A percentile compares a stretch with the other conserved stretches of the same genome.
phyloP scores from a whole-genome alignment of 2,329 filamentous ascomycete species.

The Grosmannia serpens region DNA sequence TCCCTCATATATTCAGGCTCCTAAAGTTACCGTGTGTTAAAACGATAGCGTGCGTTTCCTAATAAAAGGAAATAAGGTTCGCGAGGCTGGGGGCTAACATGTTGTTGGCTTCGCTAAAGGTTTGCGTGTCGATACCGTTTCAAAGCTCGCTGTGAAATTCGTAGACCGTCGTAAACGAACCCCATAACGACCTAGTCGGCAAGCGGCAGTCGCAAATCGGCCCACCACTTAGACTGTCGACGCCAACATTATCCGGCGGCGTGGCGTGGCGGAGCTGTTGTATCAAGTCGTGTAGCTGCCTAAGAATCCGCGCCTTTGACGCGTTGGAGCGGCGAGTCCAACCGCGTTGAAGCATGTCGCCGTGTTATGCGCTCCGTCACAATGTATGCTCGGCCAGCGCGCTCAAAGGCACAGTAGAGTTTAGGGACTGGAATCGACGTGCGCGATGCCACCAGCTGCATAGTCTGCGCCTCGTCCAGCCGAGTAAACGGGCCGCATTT shows the following conservation, averaged over 20 bases:
- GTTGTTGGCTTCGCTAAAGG: no score
- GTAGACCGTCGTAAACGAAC: not conserved
- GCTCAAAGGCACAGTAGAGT: slow-evolving; percentile 2
- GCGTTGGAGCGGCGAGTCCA: not conserved
- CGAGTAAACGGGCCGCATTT: not conserved
- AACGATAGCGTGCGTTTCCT: slow-evolving; percentile 18
- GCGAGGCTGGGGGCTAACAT: not conserved
- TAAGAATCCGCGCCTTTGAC: not conserved
- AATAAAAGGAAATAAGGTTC: not conserved
- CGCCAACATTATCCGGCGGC: not conserved
- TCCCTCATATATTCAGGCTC: slow-evolving; percentile 31
- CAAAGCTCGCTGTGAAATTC: slow-evolving; percentile 2
- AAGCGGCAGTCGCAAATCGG: not conserved
- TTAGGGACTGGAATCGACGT: slow-evolving; percentile 6
- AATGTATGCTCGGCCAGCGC: slow-evolving; percentile 1
- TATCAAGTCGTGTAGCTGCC: not conserved
- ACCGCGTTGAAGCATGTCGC: not conserved
- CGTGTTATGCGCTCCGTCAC: slow-evolving; percentile 4
- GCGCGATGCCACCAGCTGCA: slow-evolving; percentile 2
- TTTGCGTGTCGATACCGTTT: not conserved
- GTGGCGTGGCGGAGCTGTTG: not conserved
- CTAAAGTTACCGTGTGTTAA: slow-evolving; percentile 46
- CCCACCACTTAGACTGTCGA: not conserved
- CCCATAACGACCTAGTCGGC: not conserved
- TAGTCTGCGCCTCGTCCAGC: slow-evolving; percentile 1